phyloP scores from a whole-genome alignment of 2,329 filamentous ascomycete genomes.

The Fulvia fulva region DNA sequence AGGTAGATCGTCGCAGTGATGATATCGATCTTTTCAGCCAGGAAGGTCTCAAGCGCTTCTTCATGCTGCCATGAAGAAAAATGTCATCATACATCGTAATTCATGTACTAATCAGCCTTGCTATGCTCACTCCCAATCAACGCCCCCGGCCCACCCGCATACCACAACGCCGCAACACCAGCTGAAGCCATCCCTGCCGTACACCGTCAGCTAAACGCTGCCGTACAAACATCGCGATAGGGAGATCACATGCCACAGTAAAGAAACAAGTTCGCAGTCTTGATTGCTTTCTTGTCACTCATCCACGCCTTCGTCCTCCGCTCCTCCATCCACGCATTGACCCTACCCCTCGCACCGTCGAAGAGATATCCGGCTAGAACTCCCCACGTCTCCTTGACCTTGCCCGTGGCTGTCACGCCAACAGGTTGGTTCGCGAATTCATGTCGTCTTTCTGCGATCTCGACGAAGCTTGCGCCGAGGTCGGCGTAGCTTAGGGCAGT shows the following conservation, averaged over 20 bases:
- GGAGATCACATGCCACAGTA: background rate
- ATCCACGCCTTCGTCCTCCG: background rate
- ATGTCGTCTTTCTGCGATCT: conserved; percentile 19
- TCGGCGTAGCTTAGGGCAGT: conserved; percentile 22
- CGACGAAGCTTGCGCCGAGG: conserved; percentile 20
- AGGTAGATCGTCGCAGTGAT: too few species aligned
- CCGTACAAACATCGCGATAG: background rate
- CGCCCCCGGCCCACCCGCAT: background rate
- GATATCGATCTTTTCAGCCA: too few species aligned
- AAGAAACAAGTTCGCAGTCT: background rate
- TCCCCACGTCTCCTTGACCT: conserved; percentile 16
- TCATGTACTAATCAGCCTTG: too few species aligned
- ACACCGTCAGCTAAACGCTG: background rate
- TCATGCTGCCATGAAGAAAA: too few species aligned
- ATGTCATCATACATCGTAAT: too few species aligned
- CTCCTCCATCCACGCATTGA: background rate
- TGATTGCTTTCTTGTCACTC: background rate
- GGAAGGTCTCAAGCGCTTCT: too few species aligned
- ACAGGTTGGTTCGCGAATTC: conserved; percentile 19
- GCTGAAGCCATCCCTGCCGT: background rate
- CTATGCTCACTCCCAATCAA: too few species aligned
- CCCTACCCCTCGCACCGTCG: background rate
- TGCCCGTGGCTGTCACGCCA: conserved; percentile 18
- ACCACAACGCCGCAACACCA: background rate
- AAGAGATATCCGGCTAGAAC: conserved; percentile 10